Base-by-base conservation (phyloP, 2,329 filamentous ascomycete species). In the Botryotinia convoluta region DNA sequence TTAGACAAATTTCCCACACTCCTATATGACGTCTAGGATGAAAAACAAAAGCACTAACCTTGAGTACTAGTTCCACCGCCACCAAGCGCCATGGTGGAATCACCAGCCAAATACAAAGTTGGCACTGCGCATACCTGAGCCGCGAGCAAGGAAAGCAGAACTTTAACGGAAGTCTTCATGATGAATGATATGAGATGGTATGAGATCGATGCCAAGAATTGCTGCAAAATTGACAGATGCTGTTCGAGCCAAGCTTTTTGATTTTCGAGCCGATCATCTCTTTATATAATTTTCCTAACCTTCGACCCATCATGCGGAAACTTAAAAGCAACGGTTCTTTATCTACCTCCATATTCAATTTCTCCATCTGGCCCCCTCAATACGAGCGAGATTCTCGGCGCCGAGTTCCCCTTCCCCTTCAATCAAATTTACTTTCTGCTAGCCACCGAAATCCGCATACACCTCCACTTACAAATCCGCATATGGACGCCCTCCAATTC, bases 31-130 rank as follows among this genome's bases (percentile, higher is more conserved):
- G 4, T 61, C 16, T 77, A 69, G 51, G 18, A 44, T n/a, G 63
- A 18, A 61, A n/a, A 54, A 71, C 16, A 65, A 9, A 29, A 42
- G 32, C 26, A 39, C 78, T 73, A 79, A 83, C 84, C 84, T 76
- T 84, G 77, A 26, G 81, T 84, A 12, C 83, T 83, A 26, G 82
- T 81, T 10, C 83, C 84, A 44, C 84, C 84, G 7, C 84, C 85
- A 18, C 80, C 83, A 59, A 79, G 80, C 3, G 87, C 87, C 87
- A 90, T 91, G 1, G 89, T 91, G 26, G 87, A 89, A 79, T 91
- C 89, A 48, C 89, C 89, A 14, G 86, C 87, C 54, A 90, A 82
- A 76, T 88, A 88, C 32, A 89, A 82, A 0, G 85, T 88, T 18
- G 79, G 78, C 14, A 70, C 54, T 5, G 71, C 71, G 10, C 63